A percentile compares a stretch with the other conserved stretches of the same genome.
phyloP scores from a whole-genome alignment of 768 basidiomycete genomes.

The Termitomyces sp. region DNA sequence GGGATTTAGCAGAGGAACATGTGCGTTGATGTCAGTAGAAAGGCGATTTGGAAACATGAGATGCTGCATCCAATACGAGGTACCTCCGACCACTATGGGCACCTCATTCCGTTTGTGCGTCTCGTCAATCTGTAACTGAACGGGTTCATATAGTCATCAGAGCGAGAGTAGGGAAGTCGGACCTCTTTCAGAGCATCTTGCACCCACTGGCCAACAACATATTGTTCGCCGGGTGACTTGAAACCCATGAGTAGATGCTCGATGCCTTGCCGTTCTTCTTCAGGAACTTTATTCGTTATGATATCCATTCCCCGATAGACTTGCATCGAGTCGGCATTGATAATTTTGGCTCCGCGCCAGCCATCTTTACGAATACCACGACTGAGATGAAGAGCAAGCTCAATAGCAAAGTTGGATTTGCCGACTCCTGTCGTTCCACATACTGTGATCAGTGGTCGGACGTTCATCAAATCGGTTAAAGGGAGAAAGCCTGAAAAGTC shows the following conservation, averaged over 20 bases:
- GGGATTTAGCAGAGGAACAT: slow-evolving; percentile 9
- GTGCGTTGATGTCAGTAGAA: slow-evolving; percentile 20
- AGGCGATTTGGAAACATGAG: slow-evolving; percentile 84
- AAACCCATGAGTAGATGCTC: slow-evolving; percentile 89
- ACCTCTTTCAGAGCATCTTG: slow-evolving; percentile 62
- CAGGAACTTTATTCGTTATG: slow-evolving; percentile 90
- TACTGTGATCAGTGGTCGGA: slow-evolving; percentile 71
- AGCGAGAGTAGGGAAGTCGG: neutral
- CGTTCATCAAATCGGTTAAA: slow-evolving; percentile 21
- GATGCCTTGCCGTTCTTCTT: slow-evolving; percentile 69
- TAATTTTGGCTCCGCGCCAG: slow-evolving; percentile 66
- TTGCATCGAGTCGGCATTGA: slow-evolving; percentile 99
- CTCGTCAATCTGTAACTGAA: slow-evolving; percentile 57
- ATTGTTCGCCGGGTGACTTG: slow-evolving; percentile 82
- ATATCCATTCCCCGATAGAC: slow-evolving; percentile 88
- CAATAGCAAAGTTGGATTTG: slow-evolving; percentile 87
- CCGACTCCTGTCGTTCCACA: slow-evolving; percentile 96
- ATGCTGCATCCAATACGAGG: slow-evolving; percentile 97
- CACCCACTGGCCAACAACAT: slow-evolving; percentile 85
- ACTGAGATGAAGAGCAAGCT: slow-evolving; percentile 65
- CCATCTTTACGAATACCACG: slow-evolving; percentile 25
- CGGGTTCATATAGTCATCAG: neutral
- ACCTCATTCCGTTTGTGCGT: slow-evolving; percentile 57
- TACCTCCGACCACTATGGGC: slow-evolving; percentile 93
- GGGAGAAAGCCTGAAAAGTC: neutral